These are phyloP conservation scores for Penicillium sp. DNA, from an alignment of 2,329 filamentous ascomycete species.

Conservation along the genomic window DNA sequence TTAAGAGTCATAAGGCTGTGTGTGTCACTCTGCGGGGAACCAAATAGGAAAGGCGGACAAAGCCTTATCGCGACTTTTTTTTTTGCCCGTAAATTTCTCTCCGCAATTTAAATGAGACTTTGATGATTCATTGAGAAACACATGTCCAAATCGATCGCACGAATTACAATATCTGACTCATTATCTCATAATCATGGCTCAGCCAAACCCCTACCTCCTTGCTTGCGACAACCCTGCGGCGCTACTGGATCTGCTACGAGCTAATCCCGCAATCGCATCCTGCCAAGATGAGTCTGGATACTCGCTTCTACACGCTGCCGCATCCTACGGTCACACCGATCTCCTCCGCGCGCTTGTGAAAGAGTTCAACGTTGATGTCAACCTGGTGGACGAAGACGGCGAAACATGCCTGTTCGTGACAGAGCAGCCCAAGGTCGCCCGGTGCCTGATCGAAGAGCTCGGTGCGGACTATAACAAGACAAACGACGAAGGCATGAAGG, in stretches of 20 bases:
- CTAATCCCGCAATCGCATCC: conserved; percentile 73
- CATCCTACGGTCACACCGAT: conserved; percentile 84
- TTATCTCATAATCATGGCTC: conserved; percentile 30
- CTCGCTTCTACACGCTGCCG: conserved; percentile 87
- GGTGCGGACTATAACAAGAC: conserved; percentile 64
- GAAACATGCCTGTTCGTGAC: conserved; percentile 95
- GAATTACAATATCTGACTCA: not conserved
- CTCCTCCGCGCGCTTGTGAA: conserved; percentile 73
- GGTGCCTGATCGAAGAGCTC: conserved; percentile 78
- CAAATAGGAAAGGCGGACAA: conserved; percentile 17
- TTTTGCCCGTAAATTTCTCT: not conserved
- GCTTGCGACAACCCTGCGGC: conserved; percentile 78
- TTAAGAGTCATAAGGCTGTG: conserved; percentile 10
- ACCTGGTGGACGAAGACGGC: conserved; percentile 83
- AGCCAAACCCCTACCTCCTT: conserved; percentile 66
- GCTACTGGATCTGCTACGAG: conserved; percentile 72
- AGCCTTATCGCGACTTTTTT: conserved; percentile 9
- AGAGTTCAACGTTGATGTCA: conserved; percentile 75
- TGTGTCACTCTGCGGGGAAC: conserved; percentile 24
- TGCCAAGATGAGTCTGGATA: conserved; percentile 90
- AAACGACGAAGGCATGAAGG: conserved; percentile 76
- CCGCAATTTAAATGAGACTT: not conserved
- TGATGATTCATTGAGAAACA: not conserved
- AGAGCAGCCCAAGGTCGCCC: conserved; percentile 77
- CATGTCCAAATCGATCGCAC: not conserved